Evolutionary conservation across 2,329 filamentous ascomycete genomes (phyloP), one percentile per base, ranked within the genome.

Genomic region (Biscogniauxia sp.): DNA sequence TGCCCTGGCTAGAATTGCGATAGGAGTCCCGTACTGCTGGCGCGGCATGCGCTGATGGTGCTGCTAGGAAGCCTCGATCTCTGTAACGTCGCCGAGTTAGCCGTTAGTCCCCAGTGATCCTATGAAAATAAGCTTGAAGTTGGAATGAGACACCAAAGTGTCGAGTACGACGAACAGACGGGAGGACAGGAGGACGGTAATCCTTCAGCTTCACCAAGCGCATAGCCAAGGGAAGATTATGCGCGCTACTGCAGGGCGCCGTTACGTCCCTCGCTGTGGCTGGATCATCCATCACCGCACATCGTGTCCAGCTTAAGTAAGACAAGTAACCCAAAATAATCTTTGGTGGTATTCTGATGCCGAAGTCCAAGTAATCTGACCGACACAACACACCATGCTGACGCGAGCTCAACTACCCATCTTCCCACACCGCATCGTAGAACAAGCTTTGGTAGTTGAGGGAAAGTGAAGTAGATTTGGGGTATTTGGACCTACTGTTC

Each of bases 1-100:
- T 81, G 63, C 75, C 68, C 62, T 70, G 76, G 57, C 69, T 72
- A 37, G 76, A 73, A 61, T 66, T 68, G 60, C 69, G 74, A 64
- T 68, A 66, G 55, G 63, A 67, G 61, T 70, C 71, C 60, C 68
- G 73, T 61, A 76, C 72, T 57, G 76, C 72, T 49, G 78, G 73
- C 37, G 73, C 74, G 25, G 74, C 64, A 61, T 70, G 70, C 28
- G 70, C 69, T 9, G 75, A 65, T 56, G 74, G 70, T 28, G 70
- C 68, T 6, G 65, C 59, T 56, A 65, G 56, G 51, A 63, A 63
- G 15, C 64, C 69, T 61, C 73, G 69, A 57, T 73, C 75, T 64
- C 62, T 69, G 61, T 61, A 63, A 66, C 65, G 60, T 51, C 56
- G 64, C 59, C 64, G 59, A 53, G 66, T 72, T 57, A 69, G 69